Conservation (phyloP, 2,329 filamentous ascomycete species). For the Aspergillus brasiliensis region DNA sequence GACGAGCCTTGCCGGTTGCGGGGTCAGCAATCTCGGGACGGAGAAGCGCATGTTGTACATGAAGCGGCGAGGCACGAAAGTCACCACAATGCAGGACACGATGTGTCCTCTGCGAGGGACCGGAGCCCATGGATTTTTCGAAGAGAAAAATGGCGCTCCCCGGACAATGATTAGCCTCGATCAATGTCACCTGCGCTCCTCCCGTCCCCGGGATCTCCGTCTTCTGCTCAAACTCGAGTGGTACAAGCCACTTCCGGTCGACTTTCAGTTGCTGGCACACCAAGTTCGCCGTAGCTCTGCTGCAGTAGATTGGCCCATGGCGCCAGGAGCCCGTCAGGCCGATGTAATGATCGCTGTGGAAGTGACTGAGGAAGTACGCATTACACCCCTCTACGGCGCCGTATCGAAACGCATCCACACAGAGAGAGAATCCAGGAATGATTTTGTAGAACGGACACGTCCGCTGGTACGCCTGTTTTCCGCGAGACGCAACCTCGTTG, state of each 20-base stretch:
- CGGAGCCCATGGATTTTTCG: slow-evolving; percentile 70
- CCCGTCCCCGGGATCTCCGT: slow-evolving; percentile 79
- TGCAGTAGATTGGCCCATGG: slow-evolving; percentile 96
- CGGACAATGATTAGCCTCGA: slow-evolving; percentile 94
- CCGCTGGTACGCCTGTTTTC: slow-evolving; percentile 82
- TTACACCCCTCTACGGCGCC: slow-evolving; percentile 89
- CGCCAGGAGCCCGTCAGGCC: slow-evolving; percentile 85
- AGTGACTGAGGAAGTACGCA: slow-evolving; percentile 96
- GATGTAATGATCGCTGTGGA: slow-evolving; percentile 96
- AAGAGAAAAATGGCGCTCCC: slow-evolving; percentile 93
- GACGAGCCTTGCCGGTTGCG: slow-evolving; percentile 68
- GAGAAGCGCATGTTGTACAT: slow-evolving; percentile 79
- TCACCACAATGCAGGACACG: slow-evolving; percentile 94
- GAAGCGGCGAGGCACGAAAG: slow-evolving; percentile 84
- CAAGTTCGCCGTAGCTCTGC: slow-evolving; percentile 85
- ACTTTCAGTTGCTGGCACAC: slow-evolving; percentile 85
- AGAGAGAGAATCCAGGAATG: slow-evolving; percentile 87
- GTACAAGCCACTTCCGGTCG: slow-evolving; percentile 79
- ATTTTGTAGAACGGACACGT: slow-evolving; percentile 99
- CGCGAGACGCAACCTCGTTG: slow-evolving; percentile 73
- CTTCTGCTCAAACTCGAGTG: slow-evolving; percentile 80
- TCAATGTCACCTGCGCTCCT: slow-evolving; percentile 88
- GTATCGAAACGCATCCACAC: slow-evolving; percentile 94
- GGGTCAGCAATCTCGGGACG: slow-evolving; percentile 72
- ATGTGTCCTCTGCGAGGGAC: slow-evolving; percentile 63